These are phyloP conservation scores for Neotropicomus parvogracilis DNA, from an alignment of 1,284 basidiomycete species.

Conservation along the genomic window DNA sequence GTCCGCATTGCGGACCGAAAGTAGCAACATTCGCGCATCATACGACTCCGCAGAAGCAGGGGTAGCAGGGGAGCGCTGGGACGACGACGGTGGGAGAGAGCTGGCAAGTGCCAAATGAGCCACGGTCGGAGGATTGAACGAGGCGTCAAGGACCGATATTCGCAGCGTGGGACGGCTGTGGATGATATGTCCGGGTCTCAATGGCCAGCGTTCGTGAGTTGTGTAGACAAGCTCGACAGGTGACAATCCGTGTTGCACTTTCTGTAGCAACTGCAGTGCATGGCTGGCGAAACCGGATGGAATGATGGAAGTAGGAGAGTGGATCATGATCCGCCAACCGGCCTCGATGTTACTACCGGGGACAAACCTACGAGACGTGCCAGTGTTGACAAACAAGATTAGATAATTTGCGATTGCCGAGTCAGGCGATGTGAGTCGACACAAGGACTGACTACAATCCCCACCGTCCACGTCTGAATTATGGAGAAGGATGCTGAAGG, in stretches of 20 bases:
- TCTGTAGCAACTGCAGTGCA: constrained; percentile 37
- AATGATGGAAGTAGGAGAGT: constrained; percentile 3
- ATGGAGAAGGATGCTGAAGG: constrained; percentile 74
- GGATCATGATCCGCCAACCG: constrained; percentile 16
- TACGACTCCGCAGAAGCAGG: constrained; percentile 36
- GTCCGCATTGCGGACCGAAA: constrained; percentile 89
- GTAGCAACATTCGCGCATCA: constrained; percentile 77
- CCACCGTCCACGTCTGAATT: constrained; percentile 13
- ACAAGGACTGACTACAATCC: not conserved
- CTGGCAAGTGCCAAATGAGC: constrained; percentile 82
- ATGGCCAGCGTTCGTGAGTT: constrained; percentile 57
- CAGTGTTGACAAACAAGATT: constrained; percentile 20
- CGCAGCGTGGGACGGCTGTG: constrained; percentile 33
- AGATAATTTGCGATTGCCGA: constrained; percentile 24
- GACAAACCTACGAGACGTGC: no score
- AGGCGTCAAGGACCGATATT: constrained; percentile 81
- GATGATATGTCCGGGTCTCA: constrained; percentile 26
- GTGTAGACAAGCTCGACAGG: constrained; percentile 53
- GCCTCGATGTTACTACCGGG: no score
- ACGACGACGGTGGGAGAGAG: constrained; percentile 34
- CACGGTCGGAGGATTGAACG: constrained; percentile 90
- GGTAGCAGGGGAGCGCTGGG: constrained; percentile 1
- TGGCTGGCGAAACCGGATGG: constrained; percentile 28
- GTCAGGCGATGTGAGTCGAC: constrained; percentile 18
- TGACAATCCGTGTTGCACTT: constrained; percentile 45